Evolutionary conservation across 2,329 filamentous ascomycete genomes (phyloP).

Genomic region (Exophiala viscosa): DNA sequence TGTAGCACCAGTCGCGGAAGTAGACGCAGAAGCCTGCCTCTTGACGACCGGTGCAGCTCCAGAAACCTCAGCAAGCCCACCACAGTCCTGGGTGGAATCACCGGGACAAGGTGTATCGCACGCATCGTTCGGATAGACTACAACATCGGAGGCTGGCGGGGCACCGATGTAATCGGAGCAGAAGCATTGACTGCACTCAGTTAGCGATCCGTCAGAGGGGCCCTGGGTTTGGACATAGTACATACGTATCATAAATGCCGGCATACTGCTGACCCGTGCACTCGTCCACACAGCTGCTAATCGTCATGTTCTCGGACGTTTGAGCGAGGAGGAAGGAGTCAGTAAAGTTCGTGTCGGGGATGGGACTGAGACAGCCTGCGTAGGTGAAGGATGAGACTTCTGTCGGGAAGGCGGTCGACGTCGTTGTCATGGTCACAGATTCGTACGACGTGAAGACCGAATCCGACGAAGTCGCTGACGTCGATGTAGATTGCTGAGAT

Average conservation of each 20-base stretch:
- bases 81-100: constrained; percentile 17
- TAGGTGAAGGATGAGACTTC: constrained; percentile 19
- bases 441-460: no score
- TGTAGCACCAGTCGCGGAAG: no score
- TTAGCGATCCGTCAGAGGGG: neutral
- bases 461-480: neutral
- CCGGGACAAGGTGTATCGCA: constrained; percentile 24
- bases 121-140: constrained; percentile 20
- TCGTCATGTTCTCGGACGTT: constrained; percentile 18
- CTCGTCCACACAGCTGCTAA: constrained; percentile 15
- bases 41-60: neutral
- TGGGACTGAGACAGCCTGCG: constrained; percentile 21
- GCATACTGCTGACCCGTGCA: constrained; percentile 10
- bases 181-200: constrained; percentile 11
- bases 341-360: constrained; percentile 9
- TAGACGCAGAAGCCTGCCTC: constrained; percentile 4
- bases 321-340: constrained; percentile 14
- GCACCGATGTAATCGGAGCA: constrained; percentile 9
- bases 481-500: neutral
- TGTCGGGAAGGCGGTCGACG: constrained; percentile 5
- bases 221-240: neutral
- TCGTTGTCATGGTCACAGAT: constrained; percentile 1
- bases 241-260: constrained; percentile 17
- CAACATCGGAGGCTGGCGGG: constrained; percentile 4
- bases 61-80: constrained; percentile 8